Base-by-base conservation (phyloP, 2,329 filamentous ascomycete species). In the Incumbomyces delicatus region DNA sequence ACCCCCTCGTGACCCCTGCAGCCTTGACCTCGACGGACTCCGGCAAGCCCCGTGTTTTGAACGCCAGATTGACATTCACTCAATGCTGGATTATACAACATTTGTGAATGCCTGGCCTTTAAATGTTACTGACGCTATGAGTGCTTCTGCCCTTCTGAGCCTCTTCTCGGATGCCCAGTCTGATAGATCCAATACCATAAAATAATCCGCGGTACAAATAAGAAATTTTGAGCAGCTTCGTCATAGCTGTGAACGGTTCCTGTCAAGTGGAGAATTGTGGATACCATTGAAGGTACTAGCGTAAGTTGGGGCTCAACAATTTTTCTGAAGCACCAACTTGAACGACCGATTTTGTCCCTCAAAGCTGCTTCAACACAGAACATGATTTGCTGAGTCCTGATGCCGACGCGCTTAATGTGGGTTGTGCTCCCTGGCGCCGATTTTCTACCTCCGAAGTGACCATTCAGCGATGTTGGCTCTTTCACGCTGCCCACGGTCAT, bases 341-440 rank as follows among this genome's bases (percentile, higher is more conserved):
- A 27, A 27, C 22, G 22, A 27, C 22, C 14, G 20, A 5, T 18
- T 29, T 32, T 33, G n/a, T n/a, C 27, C 17, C 17, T 13, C 22
- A 6, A 8, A 27, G 20, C 29, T 29, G 8, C n/a, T 27, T 7
- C 13, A 32, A 32, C 32, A 8, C 27, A 6, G 4, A 16, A 7
- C 14, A 16, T 16, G 14, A 32, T 42, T 33, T 42, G 40, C 38
- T 40, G 38, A 40, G 18, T 29, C 38, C 16, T 13, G 30, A 40
- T n/a, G n/a, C 30, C 22, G 30, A 29, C 22, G 27, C 40, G n/a
- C 12, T 42, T 33, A 14, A 22, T 42, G 12, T 29, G 7, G 14
- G 40, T 14, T 29, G 40, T 33, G 40, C n/a, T 27, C 31, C n/a
- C 31, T 44, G 41, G 41, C 30, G 31, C 35, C 29, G 12, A 14